Evolutionary conservation across 129 eudicot species (phyloP), one percentile per base, ranked within the genome.

Genomic region (Saussurea involucrata): DNA sequence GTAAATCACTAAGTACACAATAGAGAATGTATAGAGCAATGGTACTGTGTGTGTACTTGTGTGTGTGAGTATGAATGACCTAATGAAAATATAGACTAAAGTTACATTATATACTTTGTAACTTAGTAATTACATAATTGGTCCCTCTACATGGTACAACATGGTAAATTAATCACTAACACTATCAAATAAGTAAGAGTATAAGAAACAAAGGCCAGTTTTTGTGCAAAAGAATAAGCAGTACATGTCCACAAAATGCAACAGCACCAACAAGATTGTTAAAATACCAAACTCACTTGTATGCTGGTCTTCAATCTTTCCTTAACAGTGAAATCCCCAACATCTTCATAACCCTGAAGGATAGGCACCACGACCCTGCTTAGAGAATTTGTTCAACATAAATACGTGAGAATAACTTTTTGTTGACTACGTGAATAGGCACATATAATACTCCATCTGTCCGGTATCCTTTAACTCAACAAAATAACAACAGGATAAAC

Each of bases 331-430:
- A 94, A 94, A 80, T 94, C 98, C 74, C 98, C 98, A 12, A 97
- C 97, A 86, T 94, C 98, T 94, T 94, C 97, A 83, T 87, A 94
- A 86, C 97, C 97, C 96, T 94, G 97, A 88, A 94, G 78, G 77
- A 91, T 86, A 87, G 98, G 98, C 81, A 89, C 98, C 90, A 94
- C 93, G 69, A 85, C 90, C 98, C 98, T 94, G 96, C 83, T 87
- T 83, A 88, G 87, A 87, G 69, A 82, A 18, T 18, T 22, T 25
- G 15, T 76, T 44, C 73, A 66, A 66, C 49, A 66, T 66, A 65
- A 65, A 76, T 63, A 64, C 25, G 64, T 24, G 28, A 75, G 79
- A 64, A 75, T 13, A 40, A 10, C 49, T 40, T 40, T 40, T 40
- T 40, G 15, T 40, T 40, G 49, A 37, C 10, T 40, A 40, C 10